These are phyloP conservation scores for Chytriomyces hyalinus DNA, from an alignment of 192 early-diverging fungal genomes.

Conservation along the genomic window DNA sequence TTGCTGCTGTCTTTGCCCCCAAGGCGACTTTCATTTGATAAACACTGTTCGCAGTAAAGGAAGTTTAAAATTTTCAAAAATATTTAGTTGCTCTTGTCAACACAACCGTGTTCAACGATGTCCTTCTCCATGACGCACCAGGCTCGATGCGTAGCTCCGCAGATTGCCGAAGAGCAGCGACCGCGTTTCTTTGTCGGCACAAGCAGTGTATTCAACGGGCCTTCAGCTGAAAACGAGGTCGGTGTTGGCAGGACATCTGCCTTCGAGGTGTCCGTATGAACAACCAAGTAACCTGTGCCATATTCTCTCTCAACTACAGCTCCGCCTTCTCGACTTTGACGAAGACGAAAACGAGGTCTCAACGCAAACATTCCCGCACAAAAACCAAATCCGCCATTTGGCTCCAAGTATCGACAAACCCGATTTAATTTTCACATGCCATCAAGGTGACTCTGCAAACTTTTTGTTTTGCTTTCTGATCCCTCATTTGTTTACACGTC, in stretches of 20 bases:
- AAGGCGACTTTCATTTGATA: too few relatives aligned
- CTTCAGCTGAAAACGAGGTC: conserved; percentile 67
- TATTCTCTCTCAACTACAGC: conserved; percentile 40
- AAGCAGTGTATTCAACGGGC: conserved; percentile 41
- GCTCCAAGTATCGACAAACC: conserved; percentile 62
- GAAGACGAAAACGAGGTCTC: conserved; percentile 72
- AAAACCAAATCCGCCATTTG: conserved; percentile 70
- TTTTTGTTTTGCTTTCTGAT: too few relatives aligned
- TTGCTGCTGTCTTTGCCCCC: too few relatives aligned
- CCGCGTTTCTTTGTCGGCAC: conserved; percentile 79
- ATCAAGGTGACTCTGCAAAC: conserved; percentile 38
- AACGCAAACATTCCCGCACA: conserved; percentile 64
- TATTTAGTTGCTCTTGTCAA: too few relatives aligned
- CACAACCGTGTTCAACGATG: not conserved
- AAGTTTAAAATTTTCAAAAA: too few relatives aligned
- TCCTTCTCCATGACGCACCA: conserved; percentile 27
- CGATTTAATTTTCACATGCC: conserved; percentile 68
- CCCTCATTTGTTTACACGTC: too few relatives aligned
- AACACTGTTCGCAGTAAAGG: too few relatives aligned
- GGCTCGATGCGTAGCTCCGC: conserved; percentile 55
- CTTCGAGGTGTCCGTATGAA: not conserved
- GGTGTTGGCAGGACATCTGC: not conserved
- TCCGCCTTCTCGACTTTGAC: conserved; percentile 77
- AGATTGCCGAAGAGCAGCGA: conserved; percentile 65
- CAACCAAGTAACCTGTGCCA: not conserved